Conservation (phyloP, 441 rosid species). For the Gossypium laxum region DNA sequence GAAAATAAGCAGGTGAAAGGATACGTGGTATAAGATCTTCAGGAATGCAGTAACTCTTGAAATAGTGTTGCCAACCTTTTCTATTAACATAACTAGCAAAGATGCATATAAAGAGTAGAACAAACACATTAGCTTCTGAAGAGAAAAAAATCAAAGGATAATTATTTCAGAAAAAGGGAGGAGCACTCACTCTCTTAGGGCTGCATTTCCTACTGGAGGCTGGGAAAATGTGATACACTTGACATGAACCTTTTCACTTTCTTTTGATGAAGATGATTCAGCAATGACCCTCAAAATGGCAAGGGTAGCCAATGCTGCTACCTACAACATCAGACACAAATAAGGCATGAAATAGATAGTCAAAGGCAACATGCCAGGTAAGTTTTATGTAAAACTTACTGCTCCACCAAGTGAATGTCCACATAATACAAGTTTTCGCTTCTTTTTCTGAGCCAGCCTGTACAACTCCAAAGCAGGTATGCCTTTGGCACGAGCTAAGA, state of each 20-base stretch:
- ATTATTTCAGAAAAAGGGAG: constrained; percentile 1
- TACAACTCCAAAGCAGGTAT: constrained; percentile 93
- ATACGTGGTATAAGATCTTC: constrained; percentile 93
- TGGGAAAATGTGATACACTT: constrained; percentile 93
- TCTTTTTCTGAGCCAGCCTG: constrained; percentile 88
- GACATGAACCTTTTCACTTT: constrained; percentile 53
- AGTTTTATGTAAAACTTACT: constrained; percentile 36
- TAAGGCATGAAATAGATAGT: constrained; percentile 7
- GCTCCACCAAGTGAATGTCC: constrained; percentile 99
- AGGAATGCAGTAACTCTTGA: constrained; percentile 92
- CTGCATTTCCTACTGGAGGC: constrained; percentile 95
- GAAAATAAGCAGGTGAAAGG: constrained; percentile 90
- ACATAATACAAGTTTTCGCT: constrained; percentile 85
- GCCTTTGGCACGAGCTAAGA: constrained; percentile 94
- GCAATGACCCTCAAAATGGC: constrained; percentile 86
- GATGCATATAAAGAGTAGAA: not conserved
- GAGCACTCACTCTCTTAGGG: constrained; percentile 73
- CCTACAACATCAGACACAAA: constrained; percentile 31
- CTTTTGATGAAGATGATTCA: constrained; percentile 67
- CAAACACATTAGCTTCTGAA: constrained; percentile 7
- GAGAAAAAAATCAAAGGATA: not conserved
- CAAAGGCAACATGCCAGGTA: not conserved
- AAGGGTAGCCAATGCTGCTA: constrained; percentile 89
- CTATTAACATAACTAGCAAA: constrained; percentile 66
- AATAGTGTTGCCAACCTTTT: constrained; percentile 88